Percentiles rank a stretch among this genome's conserved stretches.
Evolutionary conservation across 305 asterid genomes (phyloP).

Genomic region (Petunia hybrid): DNA sequence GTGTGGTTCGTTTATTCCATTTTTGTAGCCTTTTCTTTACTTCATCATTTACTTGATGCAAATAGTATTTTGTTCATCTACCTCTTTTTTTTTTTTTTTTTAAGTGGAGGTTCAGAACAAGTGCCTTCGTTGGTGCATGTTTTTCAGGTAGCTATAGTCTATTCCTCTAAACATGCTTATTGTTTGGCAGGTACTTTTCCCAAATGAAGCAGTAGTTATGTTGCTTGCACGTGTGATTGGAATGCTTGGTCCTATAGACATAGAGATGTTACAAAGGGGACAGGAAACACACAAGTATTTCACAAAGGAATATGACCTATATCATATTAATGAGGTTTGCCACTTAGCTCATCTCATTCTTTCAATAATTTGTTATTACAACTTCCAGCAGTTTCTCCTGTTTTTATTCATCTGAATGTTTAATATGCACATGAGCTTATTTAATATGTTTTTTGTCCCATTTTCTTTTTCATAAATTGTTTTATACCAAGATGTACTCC

Average conservation of each 20-base stretch:
- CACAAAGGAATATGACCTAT: slow-evolving; percentile 81
- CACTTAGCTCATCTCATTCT: slow-evolving; percentile 24
- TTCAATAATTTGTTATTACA: neutral
- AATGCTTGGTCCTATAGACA: slow-evolving; percentile 73
- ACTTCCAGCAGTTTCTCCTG: neutral
- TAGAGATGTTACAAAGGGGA: slow-evolving; percentile 76
- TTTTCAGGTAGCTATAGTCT: neutral
- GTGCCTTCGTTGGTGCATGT: neutral
- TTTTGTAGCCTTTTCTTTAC: neutral
- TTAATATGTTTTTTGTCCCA: neutral
- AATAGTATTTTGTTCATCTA: neutral
- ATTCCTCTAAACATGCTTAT: slow-evolving; percentile 9
- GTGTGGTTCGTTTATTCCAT: neutral
- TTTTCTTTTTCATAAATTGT: neutral
- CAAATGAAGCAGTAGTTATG: slow-evolving; percentile 74
- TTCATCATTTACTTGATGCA: neutral
- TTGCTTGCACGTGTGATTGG: slow-evolving; percentile 84
- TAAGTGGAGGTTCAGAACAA: neutral
- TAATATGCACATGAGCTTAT: neutral
- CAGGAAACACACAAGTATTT: slow-evolving; percentile 83
- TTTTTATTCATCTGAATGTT: neutral
- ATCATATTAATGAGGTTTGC: slow-evolving; percentile 71
- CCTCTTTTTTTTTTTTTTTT: neutral
- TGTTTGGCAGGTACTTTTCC: slow-evolving; percentile 83
- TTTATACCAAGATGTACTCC: neutral